Evolutionary conservation across 208 protist genomes (phyloP), one percentile per base, ranked within the genome.

Genomic region (Leishmania tropica): DNA sequence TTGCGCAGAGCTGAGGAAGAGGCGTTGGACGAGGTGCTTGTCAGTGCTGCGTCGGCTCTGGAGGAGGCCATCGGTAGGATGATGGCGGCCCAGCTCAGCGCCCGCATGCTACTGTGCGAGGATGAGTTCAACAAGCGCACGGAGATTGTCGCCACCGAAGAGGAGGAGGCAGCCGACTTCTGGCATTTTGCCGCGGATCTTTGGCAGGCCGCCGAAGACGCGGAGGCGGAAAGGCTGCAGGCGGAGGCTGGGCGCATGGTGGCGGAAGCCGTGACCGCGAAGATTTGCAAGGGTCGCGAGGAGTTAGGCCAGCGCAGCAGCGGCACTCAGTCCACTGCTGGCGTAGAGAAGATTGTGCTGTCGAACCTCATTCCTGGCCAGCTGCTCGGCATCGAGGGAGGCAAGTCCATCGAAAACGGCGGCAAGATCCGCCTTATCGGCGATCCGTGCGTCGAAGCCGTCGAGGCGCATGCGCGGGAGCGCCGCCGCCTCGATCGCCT

Each of bases 281-380:
- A 53, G 75, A 48, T 35, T 68, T 53, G 60, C 37, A 40, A 62
- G 31, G 31, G 28, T 64, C 51, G 76, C 54, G 28, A 47, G 19
- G 42, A 2, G 24, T 15, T 24, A 10, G 28, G 42, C 28, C 54
- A 48, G 37, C 21, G 28, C 56, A 60, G 45, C 35, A 70, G 10
- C 28, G 48, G 28, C 68, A 64, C 11, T 1, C 42, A 78, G 42
- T 47, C 10, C 8, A 24, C 19, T 0, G 21, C 19, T 17, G 54
- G 37, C 8, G 19, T 3, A 13, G 1, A 37, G 40, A 3, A 40
- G 6, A 1, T 58, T 35, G 53, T 70, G 65, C 51, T 48, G 70
- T 91, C 89, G 15, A 79, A 87, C 62, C 65, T 93, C 24, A 93
- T 93, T 62, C 89, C 89, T 2, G 79, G 79, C 0, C 89, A 93